These are phyloP conservation scores for Chromera velia DNA, from an alignment of 73 alveolate genomes.

Conservation along the genomic window DNA sequence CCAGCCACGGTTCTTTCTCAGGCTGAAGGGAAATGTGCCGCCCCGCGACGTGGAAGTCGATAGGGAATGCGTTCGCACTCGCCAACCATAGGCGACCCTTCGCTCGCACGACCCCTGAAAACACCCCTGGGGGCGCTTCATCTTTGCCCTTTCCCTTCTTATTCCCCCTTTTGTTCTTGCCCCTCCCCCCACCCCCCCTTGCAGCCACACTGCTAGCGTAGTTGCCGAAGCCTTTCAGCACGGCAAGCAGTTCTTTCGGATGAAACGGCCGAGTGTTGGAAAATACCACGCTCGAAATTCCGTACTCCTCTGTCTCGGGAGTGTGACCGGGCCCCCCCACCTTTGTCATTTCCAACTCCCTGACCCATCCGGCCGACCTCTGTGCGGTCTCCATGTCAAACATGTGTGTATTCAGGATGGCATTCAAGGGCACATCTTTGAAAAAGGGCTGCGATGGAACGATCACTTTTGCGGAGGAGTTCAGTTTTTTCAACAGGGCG, in stretches of 20 bases:
- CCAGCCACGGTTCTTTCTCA: conserved; percentile 10
- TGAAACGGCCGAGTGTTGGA: conserved; percentile 52
- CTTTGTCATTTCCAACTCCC: conserved; percentile 31
- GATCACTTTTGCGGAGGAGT: conserved; percentile 51
- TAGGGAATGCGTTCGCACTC: conserved; percentile 20
- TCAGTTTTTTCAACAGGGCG: conserved; percentile 41
- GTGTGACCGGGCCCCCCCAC: conserved; percentile 39
- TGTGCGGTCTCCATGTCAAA: conserved; percentile 53
- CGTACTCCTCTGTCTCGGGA: conserved; percentile 54
- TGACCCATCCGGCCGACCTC: conserved; percentile 51
- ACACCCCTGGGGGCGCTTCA: neutral
- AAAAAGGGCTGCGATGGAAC: conserved; percentile 14
- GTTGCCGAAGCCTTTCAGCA: conserved; percentile 27
- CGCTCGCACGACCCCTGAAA: conserved; percentile 38
- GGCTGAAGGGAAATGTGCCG: conserved; percentile 19
- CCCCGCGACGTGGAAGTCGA: conserved; percentile 29
- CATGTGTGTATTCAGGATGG: conserved; percentile 36
- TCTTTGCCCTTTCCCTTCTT: neutral
- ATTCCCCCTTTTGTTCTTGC: neutral
- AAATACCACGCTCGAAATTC: conserved; percentile 44
- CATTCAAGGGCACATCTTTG: conserved; percentile 42
- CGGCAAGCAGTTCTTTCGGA: conserved; percentile 24
- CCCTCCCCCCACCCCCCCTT: neutral
- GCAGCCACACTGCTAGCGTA: conserved; percentile 17
- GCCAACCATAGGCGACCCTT: conserved; percentile 52